phyloP scores from a whole-genome alignment of 1,139 yeast genomes.

The Blastobotrys elegans region DNA sequence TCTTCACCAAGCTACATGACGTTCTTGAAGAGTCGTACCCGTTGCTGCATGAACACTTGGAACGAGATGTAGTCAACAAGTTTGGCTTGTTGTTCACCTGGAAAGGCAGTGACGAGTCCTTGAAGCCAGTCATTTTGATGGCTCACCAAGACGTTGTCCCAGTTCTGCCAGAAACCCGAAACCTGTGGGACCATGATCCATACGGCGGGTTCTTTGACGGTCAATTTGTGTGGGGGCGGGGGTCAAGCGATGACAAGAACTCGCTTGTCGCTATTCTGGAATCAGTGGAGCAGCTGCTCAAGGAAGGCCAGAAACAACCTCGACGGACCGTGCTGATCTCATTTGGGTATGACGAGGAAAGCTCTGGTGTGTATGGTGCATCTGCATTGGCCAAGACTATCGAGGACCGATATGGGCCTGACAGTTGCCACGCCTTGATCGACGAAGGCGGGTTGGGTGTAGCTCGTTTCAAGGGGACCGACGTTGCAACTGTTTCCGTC shows the following conservation, averaged over 20 bases:
- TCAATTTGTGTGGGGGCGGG: constrained; percentile 54
- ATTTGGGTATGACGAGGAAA: constrained; percentile 73
- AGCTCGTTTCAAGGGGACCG: constrained; percentile 40
- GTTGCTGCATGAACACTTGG: constrained; percentile 43
- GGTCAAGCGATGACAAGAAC: constrained; percentile 60
- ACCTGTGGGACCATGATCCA: constrained; percentile 66
- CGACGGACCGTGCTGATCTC: constrained; percentile 53
- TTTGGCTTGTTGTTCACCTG: constrained; percentile 64
- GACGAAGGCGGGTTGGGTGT: constrained; percentile 56
- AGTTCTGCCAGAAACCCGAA: constrained; percentile 53
- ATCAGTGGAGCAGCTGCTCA: constrained; percentile 49
- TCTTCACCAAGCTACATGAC: constrained; percentile 49
- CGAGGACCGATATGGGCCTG: constrained; percentile 48
- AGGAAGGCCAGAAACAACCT: constrained; percentile 46
- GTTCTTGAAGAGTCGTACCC: constrained; percentile 60
- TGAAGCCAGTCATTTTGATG: constrained; percentile 63
- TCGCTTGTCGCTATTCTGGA: constrained; percentile 54
- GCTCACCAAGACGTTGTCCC: constrained; percentile 89
- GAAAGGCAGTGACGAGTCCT: constrained; percentile 49
- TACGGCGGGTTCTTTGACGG: constrained; percentile 68
- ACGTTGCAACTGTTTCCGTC: constrained; percentile 55
- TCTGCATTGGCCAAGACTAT: constrained; percentile 40
- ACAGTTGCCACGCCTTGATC: constrained; percentile 51
- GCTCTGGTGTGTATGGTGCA: constrained; percentile 53
- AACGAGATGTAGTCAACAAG: constrained; percentile 55